Base-by-base conservation (phyloP, 345 rosid species). In the Pugionium dolabratum region DNA sequence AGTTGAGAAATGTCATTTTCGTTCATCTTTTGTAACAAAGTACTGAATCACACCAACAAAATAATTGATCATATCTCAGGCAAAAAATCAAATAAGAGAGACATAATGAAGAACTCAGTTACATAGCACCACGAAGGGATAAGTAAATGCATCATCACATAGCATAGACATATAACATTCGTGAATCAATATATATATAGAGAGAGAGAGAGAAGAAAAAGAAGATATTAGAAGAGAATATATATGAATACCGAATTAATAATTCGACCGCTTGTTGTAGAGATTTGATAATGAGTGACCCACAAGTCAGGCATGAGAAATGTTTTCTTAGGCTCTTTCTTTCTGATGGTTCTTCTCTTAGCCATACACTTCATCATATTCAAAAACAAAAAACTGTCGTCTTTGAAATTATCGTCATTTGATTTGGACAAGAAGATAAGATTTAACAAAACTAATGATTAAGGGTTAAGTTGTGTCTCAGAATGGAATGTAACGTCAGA, bases 241-340 rank as follows among this genome's bases (percentile, higher is more conserved):
- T 32, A 2, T 3, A 46, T 61, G 6, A 3, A 11, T 50, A 63
- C 57, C 58, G 57, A 1, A 0, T n/a, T 50, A 39, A 29, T 7
- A 11, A 3, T 0, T 50, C 5, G 68, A 50, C 68, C 36, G 30
- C 0, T 35, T 9, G 10, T 27, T 9, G 5, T 28, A 28, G 1
- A 48, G 56, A 7, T 11, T 39, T 4, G 4, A 11, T 7, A 5
- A 29, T 37, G 49, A 63, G 48, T 50, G 48, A 50, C 68, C 68
- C 68, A 63, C 48, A 63, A 4, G 39, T 63, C 57, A 63, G 48
- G 58, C 58, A 63, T 29, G 37, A 63, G 5, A 18, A 4, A n/a
- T 7, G 37, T 3, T n/a, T 49, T 2, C 30, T 37, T 18, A 18
- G 18, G 18, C 18, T 18, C 18, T 18, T 18, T 18, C 18, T 18